Evolutionary conservation across 2,329 filamentous ascomycete species (phyloP).

Genomic region (Calonectria pseudoreteaudii): DNA sequence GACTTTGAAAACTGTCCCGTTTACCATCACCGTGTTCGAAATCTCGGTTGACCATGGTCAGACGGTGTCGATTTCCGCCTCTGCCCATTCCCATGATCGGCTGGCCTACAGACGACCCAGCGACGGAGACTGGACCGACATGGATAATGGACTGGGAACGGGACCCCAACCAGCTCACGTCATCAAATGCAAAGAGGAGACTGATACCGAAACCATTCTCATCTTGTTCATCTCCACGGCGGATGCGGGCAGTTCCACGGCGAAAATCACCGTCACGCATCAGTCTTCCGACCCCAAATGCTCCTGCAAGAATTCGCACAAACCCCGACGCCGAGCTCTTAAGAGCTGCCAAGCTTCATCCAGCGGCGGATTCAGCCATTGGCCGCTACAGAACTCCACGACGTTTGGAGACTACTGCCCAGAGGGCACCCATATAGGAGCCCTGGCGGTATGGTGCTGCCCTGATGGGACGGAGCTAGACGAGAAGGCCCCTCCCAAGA

Average conservation of each 20-base stretch:
- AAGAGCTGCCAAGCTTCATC: not conserved
- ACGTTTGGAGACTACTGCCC: constrained; percentile 20
- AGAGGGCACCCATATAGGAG: constrained; percentile 8
- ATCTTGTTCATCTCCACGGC: constrained; percentile 24
- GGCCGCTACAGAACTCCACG: not conserved
- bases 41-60: constrained; percentile 11
- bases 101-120: constrained; percentile 24
- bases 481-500: not conserved
- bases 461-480: constrained; percentile 27
- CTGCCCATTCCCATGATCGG: constrained; percentile 7
- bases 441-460: constrained; percentile 22
- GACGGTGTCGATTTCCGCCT: constrained; percentile 5
- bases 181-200: constrained; percentile 16
- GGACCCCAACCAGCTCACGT: not conserved
- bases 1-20: constrained; percentile 15
- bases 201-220: not conserved
- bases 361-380: constrained; percentile 26
- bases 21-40: constrained; percentile 26
- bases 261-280: constrained; percentile 8
- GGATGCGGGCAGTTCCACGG: constrained; percentile 1
- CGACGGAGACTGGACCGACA: constrained; percentile 14
- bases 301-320: not conserved
- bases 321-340: not conserved
- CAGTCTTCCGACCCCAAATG: not conserved
- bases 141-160: constrained; percentile 5